These are phyloP conservation scores for Corynascus novoguineensis DNA, from an alignment of 495 filamentous ascomycete genomes.

Conservation along the genomic window DNA sequence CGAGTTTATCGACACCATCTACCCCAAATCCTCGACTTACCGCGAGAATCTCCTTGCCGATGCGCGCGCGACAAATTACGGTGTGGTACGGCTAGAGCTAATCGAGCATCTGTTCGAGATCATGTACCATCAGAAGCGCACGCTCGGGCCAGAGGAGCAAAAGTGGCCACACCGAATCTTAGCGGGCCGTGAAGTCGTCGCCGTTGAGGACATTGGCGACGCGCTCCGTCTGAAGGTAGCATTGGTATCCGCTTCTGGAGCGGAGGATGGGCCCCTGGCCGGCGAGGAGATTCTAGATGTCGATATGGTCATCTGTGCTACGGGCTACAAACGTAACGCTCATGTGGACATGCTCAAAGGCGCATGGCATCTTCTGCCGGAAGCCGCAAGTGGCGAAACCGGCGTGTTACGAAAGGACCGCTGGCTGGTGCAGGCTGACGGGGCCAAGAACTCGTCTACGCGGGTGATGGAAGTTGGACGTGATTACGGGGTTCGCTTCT, in stretches of 20 bases:
- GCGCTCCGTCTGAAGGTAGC: slow-evolving; percentile 37
- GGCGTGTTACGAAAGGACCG: slow-evolving; percentile 21
- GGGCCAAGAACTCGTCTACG: slow-evolving; percentile 11
- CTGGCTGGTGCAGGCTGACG: slow-evolving; percentile 29
- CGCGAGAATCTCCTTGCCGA: slow-evolving; percentile 57
- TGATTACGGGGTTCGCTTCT: slow-evolving; percentile 70
- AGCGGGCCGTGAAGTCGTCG: slow-evolving; percentile 55
- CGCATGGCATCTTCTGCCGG: slow-evolving; percentile 57
- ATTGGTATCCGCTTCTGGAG: slow-evolving; percentile 34
- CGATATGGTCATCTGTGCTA: slow-evolving; percentile 79
- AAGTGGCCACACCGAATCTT: slow-evolving; percentile 80
- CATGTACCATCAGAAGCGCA: slow-evolving; percentile 77
- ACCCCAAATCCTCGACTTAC: slow-evolving; percentile 53
- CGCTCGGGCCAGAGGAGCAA: slow-evolving; percentile 56
- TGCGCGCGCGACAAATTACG: slow-evolving; percentile 83
- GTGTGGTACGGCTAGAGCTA: slow-evolving; percentile 80
- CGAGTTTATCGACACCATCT: slow-evolving; percentile 68
- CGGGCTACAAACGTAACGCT: slow-evolving; percentile 73
- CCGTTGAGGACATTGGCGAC: slow-evolving; percentile 46
- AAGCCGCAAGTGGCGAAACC: slow-evolving; percentile 19
- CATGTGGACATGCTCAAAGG: slow-evolving; percentile 73
- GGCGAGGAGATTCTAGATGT: slow-evolving; percentile 58
- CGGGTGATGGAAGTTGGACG: slow-evolving; percentile 40
- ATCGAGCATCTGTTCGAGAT: slow-evolving; percentile 81
- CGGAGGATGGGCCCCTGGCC: slow-evolving; percentile 28